Evolutionary conservation across 2,329 filamentous ascomycete species (phyloP), one percentile per base, ranked within the genome.

Genomic region (Furcasterigmium sp.): DNA sequence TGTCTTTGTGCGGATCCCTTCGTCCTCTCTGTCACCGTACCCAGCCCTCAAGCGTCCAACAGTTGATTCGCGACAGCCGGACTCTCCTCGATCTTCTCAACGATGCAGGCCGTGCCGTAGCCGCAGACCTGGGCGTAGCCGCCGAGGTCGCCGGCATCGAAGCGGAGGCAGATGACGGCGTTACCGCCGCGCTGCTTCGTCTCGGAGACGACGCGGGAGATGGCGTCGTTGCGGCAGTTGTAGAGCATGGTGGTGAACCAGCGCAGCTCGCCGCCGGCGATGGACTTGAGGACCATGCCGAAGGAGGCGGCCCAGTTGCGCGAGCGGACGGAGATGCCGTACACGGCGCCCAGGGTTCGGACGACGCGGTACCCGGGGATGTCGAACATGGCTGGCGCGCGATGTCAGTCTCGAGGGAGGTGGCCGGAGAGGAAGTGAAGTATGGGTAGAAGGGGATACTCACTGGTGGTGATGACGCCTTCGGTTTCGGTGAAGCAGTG

Each of bases 401-500:
- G 28, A 8, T 35, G 36, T 44, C 30, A 46, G 43, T 20, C 23
- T 8, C n/a, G n/a, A n/a, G n/a, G n/a, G n/a, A n/a, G n/a, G 28
- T 15, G 20, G 36, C 23, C 14, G 6, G 36, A 4, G 38, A 19
- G 21, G 23, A 7, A 17, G n/a, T n/a, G 15, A 10, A 18, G 32
- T n/a, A 15, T 8, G n/a, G 32, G 15, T 30, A 8, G 10, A 3
- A 21, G 28, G n/a, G 3, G 13, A 21, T 8, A 46, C 58, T 30
- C 46, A 63, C 64, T 82, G 0, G 75, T 75, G 1, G 76, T 81
- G 49, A 82, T 74, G 43, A 82, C 68, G 29, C 78, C 78, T 38
- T 76, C 70, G 8, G 79, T 82, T 54, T 82, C 79, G 30, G 75
- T 75, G 59, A 78, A 80, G 63, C 76, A 80, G 58, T 76, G 72